phyloP scores from a whole-genome alignment of 495 filamentous ascomycete species.

The Talaromyces adpressus region DNA sequence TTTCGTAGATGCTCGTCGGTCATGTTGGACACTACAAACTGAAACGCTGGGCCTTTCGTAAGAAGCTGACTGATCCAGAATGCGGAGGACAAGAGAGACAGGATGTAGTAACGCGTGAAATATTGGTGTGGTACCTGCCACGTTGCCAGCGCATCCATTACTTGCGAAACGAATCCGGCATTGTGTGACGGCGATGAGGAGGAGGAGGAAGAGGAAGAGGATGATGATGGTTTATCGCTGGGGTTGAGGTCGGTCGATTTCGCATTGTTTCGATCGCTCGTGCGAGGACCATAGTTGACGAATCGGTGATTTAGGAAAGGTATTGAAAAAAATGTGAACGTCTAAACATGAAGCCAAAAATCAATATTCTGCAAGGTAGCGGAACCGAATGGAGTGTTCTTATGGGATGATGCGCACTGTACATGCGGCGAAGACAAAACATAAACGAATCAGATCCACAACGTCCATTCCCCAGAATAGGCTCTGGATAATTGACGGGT shows the following conservation, averaged over 20 bases:
- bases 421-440: slow-evolving; percentile 40
- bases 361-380: slow-evolving; percentile 1
- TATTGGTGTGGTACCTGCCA: slow-evolving; percentile 73
- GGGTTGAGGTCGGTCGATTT: neutral
- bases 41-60: slow-evolving; percentile 41
- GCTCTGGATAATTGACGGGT: neutral
- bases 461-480: slow-evolving; percentile 29
- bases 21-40: slow-evolving; percentile 29
- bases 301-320: slow-evolving; percentile 46
- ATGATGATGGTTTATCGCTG: neutral
- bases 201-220: neutral
- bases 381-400: neutral
- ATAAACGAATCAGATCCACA: slow-evolving; percentile 31
- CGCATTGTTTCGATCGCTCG: slow-evolving; percentile 18
- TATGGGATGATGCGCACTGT: slow-evolving; percentile 28
- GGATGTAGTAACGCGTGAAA: slow-evolving; percentile 81
- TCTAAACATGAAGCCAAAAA: slow-evolving; percentile 29
- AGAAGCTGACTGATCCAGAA: slow-evolving; percentile 75
- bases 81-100: slow-evolving; percentile 59
- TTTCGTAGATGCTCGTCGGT: slow-evolving; percentile 26
- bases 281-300: slow-evolving; percentile 52
- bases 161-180: slow-evolving; percentile 11
- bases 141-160: slow-evolving; percentile 46
- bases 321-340: slow-evolving; percentile 45
- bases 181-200: slow-evolving; percentile 9